phyloP scores from a whole-genome alignment of 371 early-diverging fungal species.

The Mortierella sp. region DNA sequence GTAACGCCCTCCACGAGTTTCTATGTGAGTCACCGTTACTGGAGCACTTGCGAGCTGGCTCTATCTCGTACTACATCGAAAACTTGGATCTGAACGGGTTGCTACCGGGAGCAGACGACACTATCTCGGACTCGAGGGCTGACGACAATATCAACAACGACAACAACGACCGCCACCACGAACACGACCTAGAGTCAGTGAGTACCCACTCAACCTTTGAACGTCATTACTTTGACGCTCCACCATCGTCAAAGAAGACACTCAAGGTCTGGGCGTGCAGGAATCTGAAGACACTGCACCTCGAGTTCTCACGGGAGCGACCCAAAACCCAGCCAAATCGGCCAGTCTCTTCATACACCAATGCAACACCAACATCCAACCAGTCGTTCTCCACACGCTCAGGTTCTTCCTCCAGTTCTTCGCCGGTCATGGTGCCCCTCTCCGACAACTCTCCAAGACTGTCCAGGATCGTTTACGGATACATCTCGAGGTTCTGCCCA shows the following conservation, averaged over 20 bases:
- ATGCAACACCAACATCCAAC: background rate
- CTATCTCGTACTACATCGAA: conserved; percentile 30
- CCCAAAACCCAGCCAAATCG: conserved; percentile 10
- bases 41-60: conserved; percentile 33
- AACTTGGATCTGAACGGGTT: conserved; percentile 37
- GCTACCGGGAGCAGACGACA: background rate
- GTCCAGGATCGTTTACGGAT: conserved; percentile 37
- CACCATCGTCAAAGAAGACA: background rate
- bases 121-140: background rate
- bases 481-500: conserved; percentile 36
- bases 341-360: background rate
- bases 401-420: background rate
- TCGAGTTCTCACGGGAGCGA: conserved; percentile 28
- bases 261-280: conserved; percentile 39
- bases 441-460: conserved; percentile 20
- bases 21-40: conserved; percentile 22
- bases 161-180: conserved; percentile 6
- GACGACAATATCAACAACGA: conserved; percentile 13
- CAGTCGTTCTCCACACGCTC: background rate
- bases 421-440: background rate
- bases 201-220: background rate
- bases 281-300: conserved; percentile 33
- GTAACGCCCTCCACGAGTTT: conserved; percentile 32
- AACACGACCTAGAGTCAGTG: background rate
- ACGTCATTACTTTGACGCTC: background rate